These are phyloP conservation scores for Plasmodium blacklocki DNA, from an alignment of 169 alveolate species.

Conservation along the genomic window DNA sequence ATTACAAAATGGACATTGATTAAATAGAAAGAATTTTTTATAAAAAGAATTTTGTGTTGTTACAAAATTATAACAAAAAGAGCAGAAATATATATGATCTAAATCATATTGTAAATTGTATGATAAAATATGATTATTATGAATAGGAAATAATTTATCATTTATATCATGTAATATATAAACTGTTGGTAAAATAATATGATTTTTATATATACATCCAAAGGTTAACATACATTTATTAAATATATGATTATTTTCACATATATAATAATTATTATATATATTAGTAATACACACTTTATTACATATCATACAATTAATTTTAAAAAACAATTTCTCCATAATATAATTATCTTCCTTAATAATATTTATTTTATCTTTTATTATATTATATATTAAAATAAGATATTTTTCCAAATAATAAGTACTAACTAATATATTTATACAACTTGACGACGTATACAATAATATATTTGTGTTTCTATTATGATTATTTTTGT, in stretches of 20 bases:
- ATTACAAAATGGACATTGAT: constrained; percentile 70
- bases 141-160: constrained; percentile 13
- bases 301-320: constrained; percentile 43
- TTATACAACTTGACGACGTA: not conserved
- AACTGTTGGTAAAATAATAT: constrained; percentile 35
- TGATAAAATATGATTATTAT: not conserved
- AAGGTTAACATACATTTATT: constrained; percentile 66
- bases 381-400: constrained; percentile 13
- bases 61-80: constrained; percentile 58
- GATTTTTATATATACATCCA: constrained; percentile 59
- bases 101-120: constrained; percentile 17
- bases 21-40: constrained; percentile 16
- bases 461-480: not conserved
- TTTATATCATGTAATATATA: constrained; percentile 5
- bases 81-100: constrained; percentile 20
- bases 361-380: not conserved
- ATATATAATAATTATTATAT: constrained; percentile 68
- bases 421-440: not conserved
- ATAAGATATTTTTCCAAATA: constrained; percentile 26
- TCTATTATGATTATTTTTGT: not conserved
- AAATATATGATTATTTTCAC: constrained; percentile 60
- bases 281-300: constrained; percentile 36
- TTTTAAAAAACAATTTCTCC: constrained; percentile 47
- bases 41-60: constrained; percentile 34
- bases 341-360: constrained; percentile 19